Evolutionary conservation across 2,329 filamentous ascomycete genomes (phyloP), one percentile per base, ranked within the genome.

Genomic region (Endoconidiophora laricicola): DNA sequence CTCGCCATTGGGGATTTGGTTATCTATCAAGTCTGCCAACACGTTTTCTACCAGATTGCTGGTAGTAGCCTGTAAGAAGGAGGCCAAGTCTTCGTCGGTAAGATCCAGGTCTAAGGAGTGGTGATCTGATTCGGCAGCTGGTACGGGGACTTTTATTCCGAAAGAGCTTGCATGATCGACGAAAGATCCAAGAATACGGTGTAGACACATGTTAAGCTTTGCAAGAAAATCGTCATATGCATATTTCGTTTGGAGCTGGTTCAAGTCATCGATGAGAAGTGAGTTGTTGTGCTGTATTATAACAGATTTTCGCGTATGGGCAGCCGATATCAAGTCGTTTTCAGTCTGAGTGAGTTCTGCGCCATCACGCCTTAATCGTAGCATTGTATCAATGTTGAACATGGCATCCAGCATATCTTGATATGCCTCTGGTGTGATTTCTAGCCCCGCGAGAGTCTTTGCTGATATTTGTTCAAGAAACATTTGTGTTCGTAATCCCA

Each of bases 41-140:
- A 63, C 64, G 52, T 66, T 60, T 39, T 67, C 62, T 9, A 68
- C 65, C 2, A 69, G 59, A 10, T 63, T 64, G 1, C 64, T 66
- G 4, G 66, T 63, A 1, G 64, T 65, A 56, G 64, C 66, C 49
- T 69, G 65, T 45, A 69, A 64, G 51, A 69, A 65, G 1, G 66
- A 66, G 12, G 64, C 66, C 4, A 68, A 57, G 33, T 68, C 65
- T 43, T 66, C 54, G 49, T 69, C 65, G 3, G 66, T 48, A 9
- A 52, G 20, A 20, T 47, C 50, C 3, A 52, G n/a, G n/a, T 52
- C 50, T 26, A 52, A 14, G 2, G 50, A 40, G 22, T 52, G 55
- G 20, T 63, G 42, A 67, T 57, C 16, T 65, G 64, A 33, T 18
- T 56, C 61, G 16, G 42, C 20, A 20, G 36, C 57, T 7, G 55